These are phyloP conservation scores for Scheffersomyces insectosa DNA, from an alignment of 1,139 yeast species.

Conservation along the genomic window DNA sequence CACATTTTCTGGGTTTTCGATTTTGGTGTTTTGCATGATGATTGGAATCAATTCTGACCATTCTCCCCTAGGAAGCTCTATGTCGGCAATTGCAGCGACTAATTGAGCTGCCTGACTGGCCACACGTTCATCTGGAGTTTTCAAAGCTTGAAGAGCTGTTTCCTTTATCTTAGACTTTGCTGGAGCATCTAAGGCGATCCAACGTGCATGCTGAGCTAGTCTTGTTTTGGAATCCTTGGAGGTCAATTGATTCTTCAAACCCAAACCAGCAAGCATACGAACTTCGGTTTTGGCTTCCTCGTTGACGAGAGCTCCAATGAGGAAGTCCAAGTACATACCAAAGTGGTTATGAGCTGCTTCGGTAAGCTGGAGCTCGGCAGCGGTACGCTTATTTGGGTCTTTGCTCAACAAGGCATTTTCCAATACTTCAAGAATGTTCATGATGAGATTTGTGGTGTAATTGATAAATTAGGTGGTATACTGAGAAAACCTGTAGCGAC, in stretches of 20 bases:
- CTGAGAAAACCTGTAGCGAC: no score
- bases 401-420: slow-evolving; percentile 74
- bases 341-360: slow-evolving; percentile 76
- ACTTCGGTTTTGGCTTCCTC: slow-evolving; percentile 73
- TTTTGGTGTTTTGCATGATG: slow-evolving; percentile 81
- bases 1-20: slow-evolving; percentile 72
- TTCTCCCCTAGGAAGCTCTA: slow-evolving; percentile 82
- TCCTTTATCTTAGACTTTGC: slow-evolving; percentile 68
- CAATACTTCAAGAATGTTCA: slow-evolving; percentile 73
- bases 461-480: slow-evolving; percentile 1
- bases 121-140: slow-evolving; percentile 71
- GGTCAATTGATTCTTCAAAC: slow-evolving; percentile 81
- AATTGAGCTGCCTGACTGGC: slow-evolving; percentile 91
- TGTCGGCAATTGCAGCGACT: slow-evolving; percentile 94
- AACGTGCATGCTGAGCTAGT: slow-evolving; percentile 56
- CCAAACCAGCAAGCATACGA: slow-evolving; percentile 88
- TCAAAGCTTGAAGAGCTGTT: slow-evolving; percentile 62
- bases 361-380: slow-evolving; percentile 79
- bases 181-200: slow-evolving; percentile 58
- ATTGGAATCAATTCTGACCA: slow-evolving; percentile 87
- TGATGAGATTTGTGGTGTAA: slow-evolving; percentile 15
- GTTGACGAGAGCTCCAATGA: slow-evolving; percentile 73
- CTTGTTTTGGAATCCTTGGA: slow-evolving; percentile 65
- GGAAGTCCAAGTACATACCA: slow-evolving; percentile 65
- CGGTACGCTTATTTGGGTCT: slow-evolving; percentile 68